These are phyloP conservation scores for Gnomoniopsis smithogilvyi DNA, from an alignment of 2,329 filamentous ascomycete genomes.

Conservation along the genomic window DNA sequence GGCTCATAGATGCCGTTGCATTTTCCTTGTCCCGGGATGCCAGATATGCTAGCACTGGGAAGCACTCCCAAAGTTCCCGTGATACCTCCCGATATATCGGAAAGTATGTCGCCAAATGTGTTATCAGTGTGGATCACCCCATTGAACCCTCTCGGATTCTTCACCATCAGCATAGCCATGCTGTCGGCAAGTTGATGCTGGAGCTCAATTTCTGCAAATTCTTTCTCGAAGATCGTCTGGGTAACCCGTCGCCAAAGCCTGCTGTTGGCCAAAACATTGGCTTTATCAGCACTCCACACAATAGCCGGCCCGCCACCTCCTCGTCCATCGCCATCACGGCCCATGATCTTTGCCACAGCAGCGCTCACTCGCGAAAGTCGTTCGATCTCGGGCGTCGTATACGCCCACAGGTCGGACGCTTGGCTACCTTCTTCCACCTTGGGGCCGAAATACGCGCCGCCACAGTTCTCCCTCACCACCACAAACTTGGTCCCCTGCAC, in stretches of 20 bases:
- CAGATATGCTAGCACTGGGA: constrained; percentile 11
- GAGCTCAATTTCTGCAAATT: constrained; percentile 41
- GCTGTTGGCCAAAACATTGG: constrained; percentile 49
- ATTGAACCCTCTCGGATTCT: constrained; percentile 43
- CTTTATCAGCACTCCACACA: constrained; percentile 48
- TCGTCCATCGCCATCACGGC: constrained; percentile 5
- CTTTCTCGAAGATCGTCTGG: constrained; percentile 35
- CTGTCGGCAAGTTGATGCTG: constrained; percentile 46
- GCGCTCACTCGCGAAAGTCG: constrained; percentile 44
- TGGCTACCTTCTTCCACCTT: not conserved
- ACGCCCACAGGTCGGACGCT: constrained; percentile 47
- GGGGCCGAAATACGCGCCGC: constrained; percentile 47
- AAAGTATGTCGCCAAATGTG: constrained; percentile 23
- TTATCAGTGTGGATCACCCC: constrained; percentile 46
- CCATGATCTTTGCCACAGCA: constrained; percentile 34
- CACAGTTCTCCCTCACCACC: constrained; percentile 47
- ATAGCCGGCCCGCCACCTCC: constrained; percentile 25
- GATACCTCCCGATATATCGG: constrained; percentile 7
- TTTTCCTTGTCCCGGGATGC: not conserved
- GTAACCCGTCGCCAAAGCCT: constrained; percentile 46
- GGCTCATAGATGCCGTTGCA: constrained; percentile 13
- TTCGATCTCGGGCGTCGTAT: constrained; percentile 42
- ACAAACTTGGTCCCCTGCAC: constrained; percentile 45
- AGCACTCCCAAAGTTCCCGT: constrained; percentile 10
- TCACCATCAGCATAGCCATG: constrained; percentile 45